These are phyloP conservation scores for Oxyria digyna DNA, from an alignment of 148 eudicot genomes.

Conservation along the genomic window DNA sequence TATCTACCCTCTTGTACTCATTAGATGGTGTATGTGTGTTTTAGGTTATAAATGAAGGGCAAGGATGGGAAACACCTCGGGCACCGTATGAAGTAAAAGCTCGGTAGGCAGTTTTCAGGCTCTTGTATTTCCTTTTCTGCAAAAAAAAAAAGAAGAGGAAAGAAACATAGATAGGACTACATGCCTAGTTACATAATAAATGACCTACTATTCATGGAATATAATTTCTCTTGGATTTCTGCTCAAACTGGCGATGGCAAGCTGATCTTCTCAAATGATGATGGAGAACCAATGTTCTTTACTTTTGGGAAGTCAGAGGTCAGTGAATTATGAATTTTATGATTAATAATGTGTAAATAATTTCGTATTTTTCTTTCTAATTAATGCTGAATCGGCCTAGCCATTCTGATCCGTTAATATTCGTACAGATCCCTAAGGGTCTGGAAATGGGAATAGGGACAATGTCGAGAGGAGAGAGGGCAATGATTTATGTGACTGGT, in stretches of 20 bases:
- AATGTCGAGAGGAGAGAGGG: constrained; percentile 86
- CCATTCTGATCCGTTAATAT: not conserved
- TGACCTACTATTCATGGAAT: not conserved
- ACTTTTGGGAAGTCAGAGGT: constrained; percentile 92
- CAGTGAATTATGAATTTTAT: constrained; percentile 9
- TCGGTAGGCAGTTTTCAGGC: constrained; percentile 35
- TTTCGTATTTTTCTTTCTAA: not conserved
- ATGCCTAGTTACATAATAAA: not conserved
- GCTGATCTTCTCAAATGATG: constrained; percentile 37
- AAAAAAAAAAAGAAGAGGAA: no score
- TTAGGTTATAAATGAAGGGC: constrained; percentile 72
- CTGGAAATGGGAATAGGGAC: constrained; percentile 96
- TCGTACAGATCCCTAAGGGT: constrained; percentile 68
- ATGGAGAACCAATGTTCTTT: constrained; percentile 71
- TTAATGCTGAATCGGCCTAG: not conserved
- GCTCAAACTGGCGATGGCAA: constrained; percentile 71
- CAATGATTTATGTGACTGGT: constrained; percentile 57
- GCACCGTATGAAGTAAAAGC: constrained; percentile 93
- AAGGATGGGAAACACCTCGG: constrained; percentile 98
- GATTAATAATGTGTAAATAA: not conserved
- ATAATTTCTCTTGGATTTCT: constrained; percentile 47
- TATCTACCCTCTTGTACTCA: not conserved
- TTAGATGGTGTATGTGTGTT: constrained; percentile 7
- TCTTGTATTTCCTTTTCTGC: constrained; percentile 2
- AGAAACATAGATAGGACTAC: no score